Evolutionary conservation across 306 rosid species (phyloP).

Genomic region (Corylus heterophylla): DNA sequence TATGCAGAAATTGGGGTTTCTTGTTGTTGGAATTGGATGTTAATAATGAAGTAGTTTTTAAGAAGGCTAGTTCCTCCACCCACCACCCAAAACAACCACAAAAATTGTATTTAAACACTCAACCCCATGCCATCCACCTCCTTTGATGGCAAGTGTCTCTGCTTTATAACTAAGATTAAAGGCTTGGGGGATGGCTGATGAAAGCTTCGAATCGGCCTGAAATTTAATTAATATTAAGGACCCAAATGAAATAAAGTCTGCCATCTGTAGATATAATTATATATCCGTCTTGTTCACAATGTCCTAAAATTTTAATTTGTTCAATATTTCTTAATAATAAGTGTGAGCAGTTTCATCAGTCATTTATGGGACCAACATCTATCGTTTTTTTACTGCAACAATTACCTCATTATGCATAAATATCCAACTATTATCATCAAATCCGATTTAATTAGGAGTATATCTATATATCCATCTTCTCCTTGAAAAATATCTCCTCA

Average conservation of each 20-base stretch:
- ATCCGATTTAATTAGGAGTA: no score
- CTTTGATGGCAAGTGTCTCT: background rate
- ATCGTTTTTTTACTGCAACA: background rate
- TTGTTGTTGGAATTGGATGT: no score
- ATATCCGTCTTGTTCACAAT: background rate
- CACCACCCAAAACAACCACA: background rate
- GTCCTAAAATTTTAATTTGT: background rate
- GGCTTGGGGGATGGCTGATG: background rate
- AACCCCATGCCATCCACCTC: background rate
- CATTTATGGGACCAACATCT: background rate
- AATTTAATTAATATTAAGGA: background rate
- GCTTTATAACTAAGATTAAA: background rate
- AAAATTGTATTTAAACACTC: background rate
- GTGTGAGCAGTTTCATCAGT: background rate
- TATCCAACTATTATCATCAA: no score
- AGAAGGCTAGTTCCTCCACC: no score
- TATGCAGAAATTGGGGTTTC: no score
- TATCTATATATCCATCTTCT: no score
- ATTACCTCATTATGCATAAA: no score
- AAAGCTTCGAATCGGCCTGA: background rate
- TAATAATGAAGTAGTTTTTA: no score
- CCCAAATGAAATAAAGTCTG: background rate
- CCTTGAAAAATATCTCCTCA: no score
- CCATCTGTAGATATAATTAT: background rate
- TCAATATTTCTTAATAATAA: background rate